These are phyloP conservation scores for Xylaria hypoxylon DNA, from an alignment of 2,329 filamentous ascomycete species.

Conservation along the genomic window DNA sequence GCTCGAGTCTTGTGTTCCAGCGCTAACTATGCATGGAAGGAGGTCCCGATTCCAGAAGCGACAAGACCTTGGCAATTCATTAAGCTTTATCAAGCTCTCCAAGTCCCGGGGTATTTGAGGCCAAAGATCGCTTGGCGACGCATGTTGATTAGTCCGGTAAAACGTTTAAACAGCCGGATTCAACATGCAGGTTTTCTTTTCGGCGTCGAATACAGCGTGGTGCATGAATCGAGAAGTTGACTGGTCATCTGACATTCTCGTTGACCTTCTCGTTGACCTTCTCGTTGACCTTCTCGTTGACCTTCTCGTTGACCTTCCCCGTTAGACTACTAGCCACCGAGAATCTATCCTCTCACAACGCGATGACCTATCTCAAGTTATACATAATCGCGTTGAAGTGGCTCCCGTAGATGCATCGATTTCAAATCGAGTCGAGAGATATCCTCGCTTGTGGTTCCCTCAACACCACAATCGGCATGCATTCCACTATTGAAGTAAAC, in stretches of 20 bases:
- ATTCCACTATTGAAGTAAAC: background rate
- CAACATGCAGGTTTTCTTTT: slow-evolving; percentile 6
- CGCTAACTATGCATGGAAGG: slow-evolving; percentile 39
- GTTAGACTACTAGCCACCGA: slow-evolving; percentile 27
- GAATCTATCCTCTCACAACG: slow-evolving; percentile 9
- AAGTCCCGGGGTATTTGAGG: slow-evolving; percentile 18
- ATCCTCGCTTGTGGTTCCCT: slow-evolving; percentile 7
- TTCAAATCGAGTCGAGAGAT: slow-evolving; percentile 27
- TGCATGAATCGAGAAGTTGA: slow-evolving; percentile 16
- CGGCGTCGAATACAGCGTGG: slow-evolving; percentile 9
- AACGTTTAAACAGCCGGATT: slow-evolving; percentile 31
- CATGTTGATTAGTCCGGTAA: slow-evolving; percentile 37
- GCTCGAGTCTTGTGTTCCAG: slow-evolving; percentile 19
- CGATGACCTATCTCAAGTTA: slow-evolving; percentile 20
- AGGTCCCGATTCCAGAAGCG: slow-evolving; percentile 19
- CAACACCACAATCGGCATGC: background rate
- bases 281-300: too few species aligned
- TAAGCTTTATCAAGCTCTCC: slow-evolving; percentile 35
- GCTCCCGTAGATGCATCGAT: slow-evolving; percentile 15
- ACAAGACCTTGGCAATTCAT: slow-evolving; percentile 35
- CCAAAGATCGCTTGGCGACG: slow-evolving; percentile 31
- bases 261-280: slow-evolving; percentile 35
- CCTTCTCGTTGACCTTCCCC: slow-evolving; percentile 32
- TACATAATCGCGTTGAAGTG: slow-evolving; percentile 7
- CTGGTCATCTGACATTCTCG: slow-evolving; percentile 8